Evolutionary conservation across 768 basidiomycete genomes (phyloP).

Genomic region (Scleroderma bovista): DNA sequence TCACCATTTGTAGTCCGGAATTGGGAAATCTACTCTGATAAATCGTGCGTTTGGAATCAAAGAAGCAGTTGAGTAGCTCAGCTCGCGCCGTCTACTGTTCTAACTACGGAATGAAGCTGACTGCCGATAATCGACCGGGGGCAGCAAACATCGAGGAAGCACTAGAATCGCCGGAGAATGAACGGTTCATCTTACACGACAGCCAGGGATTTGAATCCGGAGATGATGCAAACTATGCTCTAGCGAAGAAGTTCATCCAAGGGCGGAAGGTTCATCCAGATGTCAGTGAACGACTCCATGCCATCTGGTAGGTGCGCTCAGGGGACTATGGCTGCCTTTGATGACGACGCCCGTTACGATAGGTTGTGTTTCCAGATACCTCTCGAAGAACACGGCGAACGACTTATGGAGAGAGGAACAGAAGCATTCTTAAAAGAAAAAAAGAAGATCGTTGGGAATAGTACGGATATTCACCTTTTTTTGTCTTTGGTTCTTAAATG

Average conservation of each 20-base stretch:
- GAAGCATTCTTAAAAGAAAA: background rate
- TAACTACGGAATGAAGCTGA: background rate
- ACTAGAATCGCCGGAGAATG: constrained; percentile 7
- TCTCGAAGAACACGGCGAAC: background rate
- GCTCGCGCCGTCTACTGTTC: too few species aligned
- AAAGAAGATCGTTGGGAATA: background rate
- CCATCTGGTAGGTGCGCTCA: constrained; percentile 7
- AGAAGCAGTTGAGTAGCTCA: background rate
- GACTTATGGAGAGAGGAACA: constrained; percentile 2
- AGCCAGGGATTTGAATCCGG: constrained; percentile 14
- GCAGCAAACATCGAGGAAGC: constrained; percentile 8
- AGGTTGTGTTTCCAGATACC: constrained; percentile 3
- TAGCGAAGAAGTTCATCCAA: constrained; percentile 8
- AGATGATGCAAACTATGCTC: background rate
- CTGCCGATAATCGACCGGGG: background rate
- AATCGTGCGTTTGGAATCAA: background rate
- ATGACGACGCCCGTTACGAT: background rate
- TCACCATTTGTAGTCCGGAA: background rate
- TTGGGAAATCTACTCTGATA: constrained; percentile 6
- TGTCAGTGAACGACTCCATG: constrained; percentile 9
- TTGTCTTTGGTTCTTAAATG: background rate
- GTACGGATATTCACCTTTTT: background rate
- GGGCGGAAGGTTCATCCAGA: background rate
- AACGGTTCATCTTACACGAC: constrained; percentile 10
- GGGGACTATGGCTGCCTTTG: background rate